Evolutionary conservation across 352 stramenopile genomes (phyloP).

Genomic region (Thraustochytrium striatum): DNA sequence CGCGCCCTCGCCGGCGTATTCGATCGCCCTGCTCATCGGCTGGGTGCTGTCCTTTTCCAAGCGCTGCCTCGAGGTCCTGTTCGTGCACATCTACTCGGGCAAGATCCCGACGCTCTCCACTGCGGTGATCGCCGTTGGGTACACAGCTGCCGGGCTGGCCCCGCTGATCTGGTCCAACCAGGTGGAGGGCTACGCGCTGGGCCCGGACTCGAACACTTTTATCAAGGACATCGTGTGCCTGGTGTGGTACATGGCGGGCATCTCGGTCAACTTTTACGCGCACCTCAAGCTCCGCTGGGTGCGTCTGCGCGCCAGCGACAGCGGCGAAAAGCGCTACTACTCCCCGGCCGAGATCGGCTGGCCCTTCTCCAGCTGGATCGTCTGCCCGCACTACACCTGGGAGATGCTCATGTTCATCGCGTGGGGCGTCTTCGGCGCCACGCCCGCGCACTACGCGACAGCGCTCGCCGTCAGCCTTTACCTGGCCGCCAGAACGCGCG

Average conservation of each 20-base stretch:
- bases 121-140: neutral
- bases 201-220: neutral
- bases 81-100: slow-evolving; percentile 1
- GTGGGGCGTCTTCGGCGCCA: neutral
- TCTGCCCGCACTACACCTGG: neutral
- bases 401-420: neutral
- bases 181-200: neutral
- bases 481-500: neutral
- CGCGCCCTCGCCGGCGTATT: neutral
- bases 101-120: neutral
- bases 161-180: neutral
- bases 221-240: neutral
- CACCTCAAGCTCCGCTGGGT: neutral
- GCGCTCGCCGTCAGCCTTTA: neutral
- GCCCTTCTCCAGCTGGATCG: neutral
- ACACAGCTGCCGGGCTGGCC: neutral
- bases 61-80: neutral
- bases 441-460: neutral
- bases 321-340: neutral
- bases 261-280: neutral
- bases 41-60: neutral
- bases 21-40: neutral
- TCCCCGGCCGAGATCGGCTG: neutral
- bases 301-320: neutral
- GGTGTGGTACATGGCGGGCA: neutral